phyloP scores from a whole-genome alignment of 2,329 filamentous ascomycete species.

The Anisogramma anomala region DNA sequence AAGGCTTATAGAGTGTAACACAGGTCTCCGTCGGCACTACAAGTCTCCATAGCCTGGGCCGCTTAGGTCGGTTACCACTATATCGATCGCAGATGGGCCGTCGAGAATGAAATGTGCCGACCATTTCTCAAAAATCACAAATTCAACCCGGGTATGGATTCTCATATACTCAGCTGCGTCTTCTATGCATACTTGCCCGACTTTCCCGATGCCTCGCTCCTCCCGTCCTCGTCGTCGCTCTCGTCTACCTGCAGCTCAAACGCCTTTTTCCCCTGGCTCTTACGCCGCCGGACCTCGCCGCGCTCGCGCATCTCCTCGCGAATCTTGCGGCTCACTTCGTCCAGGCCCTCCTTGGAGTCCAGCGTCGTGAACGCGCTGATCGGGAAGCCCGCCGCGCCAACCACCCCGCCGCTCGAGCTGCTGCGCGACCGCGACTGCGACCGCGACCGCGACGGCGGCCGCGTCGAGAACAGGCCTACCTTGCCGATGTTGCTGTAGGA shows the following conservation, averaged over 20 bases:
- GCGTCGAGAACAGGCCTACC: conserved; percentile 81
- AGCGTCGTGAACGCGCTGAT: conserved; percentile 58
- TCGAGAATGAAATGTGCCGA: no score
- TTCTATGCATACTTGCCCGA: neutral
- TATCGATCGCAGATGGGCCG: no score
- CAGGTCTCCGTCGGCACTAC: no score
- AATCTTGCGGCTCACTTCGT: conserved; percentile 76
- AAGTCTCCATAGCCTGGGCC: no score
- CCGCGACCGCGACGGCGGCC: conserved; percentile 66
- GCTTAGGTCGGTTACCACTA: no score
- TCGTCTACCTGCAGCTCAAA: conserved; percentile 26
- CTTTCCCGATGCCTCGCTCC: conserved; percentile 31
- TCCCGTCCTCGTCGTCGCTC: conserved; percentile 32
- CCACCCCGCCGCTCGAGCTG: conserved; percentile 53
- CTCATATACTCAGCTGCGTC: neutral
- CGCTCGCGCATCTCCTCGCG: conserved; percentile 72
- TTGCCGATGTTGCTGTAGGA: conserved; percentile 83
- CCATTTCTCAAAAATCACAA: no score
- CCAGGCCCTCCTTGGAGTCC: conserved; percentile 59
- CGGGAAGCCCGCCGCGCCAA: conserved; percentile 50
- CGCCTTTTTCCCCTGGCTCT: conserved; percentile 31
- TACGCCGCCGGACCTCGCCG: conserved; percentile 48
- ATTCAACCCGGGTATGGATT: no score
- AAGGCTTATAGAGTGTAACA: no score
- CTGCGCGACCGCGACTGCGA: conserved; percentile 61